Evolutionary conservation across 495 filamentous ascomycete species (phyloP).

Genomic region (Platismatia glauca): DNA sequence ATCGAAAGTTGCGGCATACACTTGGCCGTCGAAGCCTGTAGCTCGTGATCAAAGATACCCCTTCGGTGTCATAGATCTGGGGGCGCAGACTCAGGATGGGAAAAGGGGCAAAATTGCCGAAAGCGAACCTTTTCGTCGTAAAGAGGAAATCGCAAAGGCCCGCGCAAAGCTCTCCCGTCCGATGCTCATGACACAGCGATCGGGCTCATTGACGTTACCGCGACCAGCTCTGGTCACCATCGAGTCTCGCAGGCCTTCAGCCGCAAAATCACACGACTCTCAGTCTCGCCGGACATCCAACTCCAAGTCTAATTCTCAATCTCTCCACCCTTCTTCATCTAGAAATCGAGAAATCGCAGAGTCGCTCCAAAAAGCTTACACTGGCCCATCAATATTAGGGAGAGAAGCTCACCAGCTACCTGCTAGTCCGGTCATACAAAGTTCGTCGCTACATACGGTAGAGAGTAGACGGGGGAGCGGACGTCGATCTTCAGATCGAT

Average conservation of each 20-base stretch:
- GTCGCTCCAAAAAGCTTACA: slow-evolving; percentile 23
- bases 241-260: slow-evolving; percentile 14
- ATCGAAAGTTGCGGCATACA: slow-evolving; percentile 1
- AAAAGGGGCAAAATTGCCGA: neutral
- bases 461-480: slow-evolving; percentile 15
- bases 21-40: slow-evolving; percentile 5
- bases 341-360: slow-evolving; percentile 16
- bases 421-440: slow-evolving; percentile 1
- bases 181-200: neutral
- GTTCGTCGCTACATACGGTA: neutral
- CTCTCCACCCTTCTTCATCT: slow-evolving; percentile 9
- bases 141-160: neutral
- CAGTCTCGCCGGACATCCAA: slow-evolving; percentile 6
- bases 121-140: slow-evolving; percentile 8
- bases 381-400: slow-evolving; percentile 10
- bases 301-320: slow-evolving; percentile 6
- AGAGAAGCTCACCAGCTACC: slow-evolving; percentile 17
- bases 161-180: slow-evolving; percentile 1
- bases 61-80: slow-evolving; percentile 12
- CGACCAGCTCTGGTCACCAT: slow-evolving; percentile 14
- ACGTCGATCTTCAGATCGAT: slow-evolving; percentile 12
- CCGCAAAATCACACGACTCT: slow-evolving; percentile 10
- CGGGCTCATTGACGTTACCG: slow-evolving; percentile 11
- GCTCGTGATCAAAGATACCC: slow-evolving; percentile 4
- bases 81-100: slow-evolving; percentile 14